Evolutionary conservation across 495 filamentous ascomycete genomes (phyloP).

Genomic region (Penicillium longicatenatum): DNA sequence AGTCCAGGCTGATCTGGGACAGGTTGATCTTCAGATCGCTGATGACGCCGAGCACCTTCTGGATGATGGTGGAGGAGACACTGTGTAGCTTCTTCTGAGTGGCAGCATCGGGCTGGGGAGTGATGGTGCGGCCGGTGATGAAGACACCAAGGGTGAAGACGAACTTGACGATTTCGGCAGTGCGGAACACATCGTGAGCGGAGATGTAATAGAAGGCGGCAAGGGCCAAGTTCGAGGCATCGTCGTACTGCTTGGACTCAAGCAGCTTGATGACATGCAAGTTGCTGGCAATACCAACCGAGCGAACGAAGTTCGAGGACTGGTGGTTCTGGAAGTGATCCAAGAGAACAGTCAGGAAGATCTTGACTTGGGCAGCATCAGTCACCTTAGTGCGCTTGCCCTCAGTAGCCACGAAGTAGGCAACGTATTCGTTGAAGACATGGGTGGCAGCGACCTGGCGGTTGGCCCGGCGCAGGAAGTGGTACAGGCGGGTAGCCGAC

Average conservation of each 20-base stretch:
- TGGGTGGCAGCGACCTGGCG: constrained; percentile 21
- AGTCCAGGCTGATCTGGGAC: constrained; percentile 27
- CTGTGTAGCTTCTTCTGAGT: constrained; percentile 24
- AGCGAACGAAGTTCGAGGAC: constrained; percentile 39
- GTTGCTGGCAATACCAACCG: constrained; percentile 40
- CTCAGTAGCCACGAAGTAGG: constrained; percentile 36
- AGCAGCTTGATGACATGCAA: constrained; percentile 33
- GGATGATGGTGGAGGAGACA: constrained; percentile 24
- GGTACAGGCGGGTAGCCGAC: constrained; percentile 32
- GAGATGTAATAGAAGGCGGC: constrained; percentile 35
- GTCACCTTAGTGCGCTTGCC: constrained; percentile 33
- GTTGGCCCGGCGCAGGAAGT: constrained; percentile 32
- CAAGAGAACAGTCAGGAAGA: constrained; percentile 33
- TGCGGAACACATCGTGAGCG: constrained; percentile 28
- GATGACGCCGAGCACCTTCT: constrained; percentile 28
- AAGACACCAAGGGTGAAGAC: constrained; percentile 32
- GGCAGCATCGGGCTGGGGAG: constrained; percentile 17
- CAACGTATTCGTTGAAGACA: constrained; percentile 26
- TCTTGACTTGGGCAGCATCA: constrained; percentile 26
- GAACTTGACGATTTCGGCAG: constrained; percentile 30
- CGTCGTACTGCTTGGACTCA: constrained; percentile 24
- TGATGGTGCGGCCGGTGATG: constrained; percentile 28
- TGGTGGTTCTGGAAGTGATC: constrained; percentile 34
- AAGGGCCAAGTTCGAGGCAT: constrained; percentile 34
- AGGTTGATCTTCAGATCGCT: constrained; percentile 33